Evolutionary conservation across 306 rosid species (phyloP).

Genomic region (Ziziphus jujuba): DNA sequence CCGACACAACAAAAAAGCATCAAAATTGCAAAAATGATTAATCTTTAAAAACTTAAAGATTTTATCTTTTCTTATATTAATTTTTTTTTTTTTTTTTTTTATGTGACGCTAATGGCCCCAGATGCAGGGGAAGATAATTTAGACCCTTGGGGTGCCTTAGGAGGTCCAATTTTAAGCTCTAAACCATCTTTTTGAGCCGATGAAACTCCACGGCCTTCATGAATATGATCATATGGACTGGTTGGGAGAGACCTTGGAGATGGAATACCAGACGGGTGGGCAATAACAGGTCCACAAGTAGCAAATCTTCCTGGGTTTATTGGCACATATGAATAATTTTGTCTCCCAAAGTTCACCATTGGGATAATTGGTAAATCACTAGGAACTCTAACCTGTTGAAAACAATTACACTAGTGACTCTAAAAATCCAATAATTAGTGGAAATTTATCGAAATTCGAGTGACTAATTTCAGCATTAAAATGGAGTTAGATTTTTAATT

Average conservation of each 20-base stretch:
- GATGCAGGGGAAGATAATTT: slow-evolving; percentile 25
- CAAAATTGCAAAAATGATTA: slow-evolving; percentile 3
- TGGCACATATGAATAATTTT: not conserved
- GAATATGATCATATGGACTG: slow-evolving; percentile 6
- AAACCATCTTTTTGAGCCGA: slow-evolving; percentile 29
- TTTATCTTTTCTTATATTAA: not conserved
- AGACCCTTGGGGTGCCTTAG: slow-evolving; percentile 29
- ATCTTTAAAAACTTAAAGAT: not conserved
- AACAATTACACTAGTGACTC: not conserved
- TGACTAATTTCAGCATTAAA: not conserved
- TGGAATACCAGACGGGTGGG: slow-evolving; percentile 51
- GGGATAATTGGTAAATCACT: slow-evolving; percentile 15
- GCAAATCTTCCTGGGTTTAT: slow-evolving; percentile 16
- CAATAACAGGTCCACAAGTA: slow-evolving; percentile 5
- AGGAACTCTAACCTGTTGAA: slow-evolving; percentile 32
- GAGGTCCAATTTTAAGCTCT: slow-evolving; percentile 45
- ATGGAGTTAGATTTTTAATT: not conserved
- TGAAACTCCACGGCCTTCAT: not conserved
- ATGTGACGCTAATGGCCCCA: slow-evolving; percentile 43
- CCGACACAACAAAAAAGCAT: not conserved
- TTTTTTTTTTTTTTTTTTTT: not conserved
- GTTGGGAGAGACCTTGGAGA: slow-evolving; percentile 34
- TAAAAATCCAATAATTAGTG: not conserved
- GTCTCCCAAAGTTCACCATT: slow-evolving; percentile 13
- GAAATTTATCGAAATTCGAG: too few species aligned